Percentiles rank a stretch among this genome's conserved stretches.
Evolutionary conservation across 306 rosid genomes (phyloP).

Genomic region (Bauhinia variegata): DNA sequence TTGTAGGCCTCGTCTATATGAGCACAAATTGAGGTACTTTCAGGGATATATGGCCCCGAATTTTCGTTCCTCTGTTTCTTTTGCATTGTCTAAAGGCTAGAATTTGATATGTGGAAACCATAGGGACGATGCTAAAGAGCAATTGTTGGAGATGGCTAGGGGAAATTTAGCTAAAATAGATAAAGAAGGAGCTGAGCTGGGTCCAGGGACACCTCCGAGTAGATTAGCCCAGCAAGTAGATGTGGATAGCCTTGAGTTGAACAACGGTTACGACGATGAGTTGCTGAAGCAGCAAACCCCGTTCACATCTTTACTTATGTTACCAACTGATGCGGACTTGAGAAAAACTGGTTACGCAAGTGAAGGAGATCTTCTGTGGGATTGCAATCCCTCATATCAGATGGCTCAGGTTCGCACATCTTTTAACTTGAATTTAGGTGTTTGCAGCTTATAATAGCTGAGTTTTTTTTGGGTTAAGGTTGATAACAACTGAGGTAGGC

Average conservation of each 20-base stretch:
- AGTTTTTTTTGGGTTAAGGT: background rate
- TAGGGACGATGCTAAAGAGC: conserved; percentile 40
- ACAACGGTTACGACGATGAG: conserved; percentile 28
- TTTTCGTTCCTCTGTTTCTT: background rate
- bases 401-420: conserved; percentile 38
- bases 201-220: conserved; percentile 7
- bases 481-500: background rate
- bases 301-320: conserved; percentile 38
- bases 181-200: background rate
- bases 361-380: conserved; percentile 43
- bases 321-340: conserved; percentile 17
- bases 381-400: conserved; percentile 29
- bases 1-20: background rate
- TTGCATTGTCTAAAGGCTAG: background rate
- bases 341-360: conserved; percentile 20
- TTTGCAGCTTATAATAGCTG: background rate
- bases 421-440: background rate
- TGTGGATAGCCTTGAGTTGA: background rate
- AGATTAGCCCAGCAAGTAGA: background rate
- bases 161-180: background rate
- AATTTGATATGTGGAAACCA: background rate
- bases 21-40: conserved; percentile 2
- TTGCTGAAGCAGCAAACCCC: conserved; percentile 44
- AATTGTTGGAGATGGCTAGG: conserved; percentile 40
- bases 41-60: conserved; percentile 18